phyloP scores from a whole-genome alignment of 192 early-diverging fungal species.

The Phycomyces blakesleeanus region DNA sequence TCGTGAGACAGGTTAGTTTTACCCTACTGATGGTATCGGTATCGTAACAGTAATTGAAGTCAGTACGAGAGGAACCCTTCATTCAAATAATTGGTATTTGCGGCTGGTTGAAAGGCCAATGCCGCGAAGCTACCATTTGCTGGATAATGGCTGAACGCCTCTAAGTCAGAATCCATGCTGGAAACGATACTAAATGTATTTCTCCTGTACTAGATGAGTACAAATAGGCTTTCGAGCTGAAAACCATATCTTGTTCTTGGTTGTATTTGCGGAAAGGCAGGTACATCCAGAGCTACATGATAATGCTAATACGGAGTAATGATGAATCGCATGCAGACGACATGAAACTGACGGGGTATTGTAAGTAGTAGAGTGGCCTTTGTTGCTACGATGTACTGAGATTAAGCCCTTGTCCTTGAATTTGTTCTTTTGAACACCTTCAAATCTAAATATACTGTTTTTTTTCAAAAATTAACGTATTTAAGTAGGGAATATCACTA shows the following conservation, averaged over 20 bases:
- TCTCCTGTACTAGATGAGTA: slow-evolving; percentile 5
- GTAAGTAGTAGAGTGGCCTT: too few species aligned
- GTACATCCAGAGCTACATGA: too few species aligned
- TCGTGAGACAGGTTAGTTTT: slow-evolving; percentile 97
- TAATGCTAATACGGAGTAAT: too few species aligned
- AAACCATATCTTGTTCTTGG: slow-evolving; percentile 37
- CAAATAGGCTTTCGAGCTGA: neutral
- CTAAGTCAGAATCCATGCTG: slow-evolving; percentile 73
- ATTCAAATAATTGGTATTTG: slow-evolving; percentile 46
- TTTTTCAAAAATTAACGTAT: too few species aligned
- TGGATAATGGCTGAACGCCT: slow-evolving; percentile 73
- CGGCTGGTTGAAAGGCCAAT: slow-evolving; percentile 65
- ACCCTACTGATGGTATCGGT: slow-evolving; percentile 80
- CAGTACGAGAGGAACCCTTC: slow-evolving; percentile 77
- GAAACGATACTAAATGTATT: slow-evolving; percentile 41
- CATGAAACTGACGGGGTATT: too few species aligned
- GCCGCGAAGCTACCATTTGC: slow-evolving; percentile 70
- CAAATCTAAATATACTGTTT: too few species aligned
- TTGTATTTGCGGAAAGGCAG: too few species aligned
- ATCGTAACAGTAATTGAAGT: slow-evolving; percentile 71
- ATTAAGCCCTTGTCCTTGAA: too few species aligned
- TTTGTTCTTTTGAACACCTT: too few species aligned
- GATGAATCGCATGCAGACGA: too few species aligned
- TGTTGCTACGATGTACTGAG: too few species aligned
- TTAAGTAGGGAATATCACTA: too few species aligned